Conservation (phyloP, 345 rosid species). For the Linum trigynum region DNA sequence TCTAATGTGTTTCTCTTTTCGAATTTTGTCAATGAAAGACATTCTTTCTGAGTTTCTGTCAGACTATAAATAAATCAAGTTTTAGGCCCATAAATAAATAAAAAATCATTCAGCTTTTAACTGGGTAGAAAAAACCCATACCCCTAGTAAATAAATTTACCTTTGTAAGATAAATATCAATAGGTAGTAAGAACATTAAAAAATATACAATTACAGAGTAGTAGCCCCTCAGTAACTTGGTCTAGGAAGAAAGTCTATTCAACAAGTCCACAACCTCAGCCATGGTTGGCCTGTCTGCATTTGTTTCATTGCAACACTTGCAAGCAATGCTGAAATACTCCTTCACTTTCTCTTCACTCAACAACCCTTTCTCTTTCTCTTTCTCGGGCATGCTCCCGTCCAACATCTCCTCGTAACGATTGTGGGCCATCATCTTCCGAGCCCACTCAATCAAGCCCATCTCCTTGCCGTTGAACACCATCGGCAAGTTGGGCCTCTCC, state of each 20-base stretch:
- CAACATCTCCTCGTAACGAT: slow-evolving; percentile 44
- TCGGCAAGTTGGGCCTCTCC: slow-evolving; percentile 55
- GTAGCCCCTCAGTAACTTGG: no score
- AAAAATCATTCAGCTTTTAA: no score
- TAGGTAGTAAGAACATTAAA: no score
- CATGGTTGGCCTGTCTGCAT: slow-evolving; percentile 52
- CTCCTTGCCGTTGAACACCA: slow-evolving; percentile 22
- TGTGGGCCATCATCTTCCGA: slow-evolving; percentile 25
- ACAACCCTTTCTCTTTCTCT: slow-evolving; percentile 23
- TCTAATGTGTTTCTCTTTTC: no score
- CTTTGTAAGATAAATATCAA: no score
- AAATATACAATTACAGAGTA: not conserved
- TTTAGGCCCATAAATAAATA: no score
- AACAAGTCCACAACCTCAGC: slow-evolving; percentile 30
- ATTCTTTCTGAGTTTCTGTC: no score
- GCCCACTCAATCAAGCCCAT: slow-evolving; percentile 60
- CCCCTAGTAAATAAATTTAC: no score
- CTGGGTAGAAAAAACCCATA: no score
- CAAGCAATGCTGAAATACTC: slow-evolving; percentile 58
- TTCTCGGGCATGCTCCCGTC: slow-evolving; percentile 12
- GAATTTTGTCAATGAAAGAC: no score
- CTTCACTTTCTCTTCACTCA: slow-evolving; percentile 22
- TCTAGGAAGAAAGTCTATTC: slow-evolving; percentile 1
- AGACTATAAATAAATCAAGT: no score
- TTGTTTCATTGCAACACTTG: slow-evolving; percentile 36